Percentiles rank a stretch among this genome's conserved stretches.
Conservation (phyloP, 2,329 filamentous ascomycete genomes). For the Penicillium hordei region DNA sequence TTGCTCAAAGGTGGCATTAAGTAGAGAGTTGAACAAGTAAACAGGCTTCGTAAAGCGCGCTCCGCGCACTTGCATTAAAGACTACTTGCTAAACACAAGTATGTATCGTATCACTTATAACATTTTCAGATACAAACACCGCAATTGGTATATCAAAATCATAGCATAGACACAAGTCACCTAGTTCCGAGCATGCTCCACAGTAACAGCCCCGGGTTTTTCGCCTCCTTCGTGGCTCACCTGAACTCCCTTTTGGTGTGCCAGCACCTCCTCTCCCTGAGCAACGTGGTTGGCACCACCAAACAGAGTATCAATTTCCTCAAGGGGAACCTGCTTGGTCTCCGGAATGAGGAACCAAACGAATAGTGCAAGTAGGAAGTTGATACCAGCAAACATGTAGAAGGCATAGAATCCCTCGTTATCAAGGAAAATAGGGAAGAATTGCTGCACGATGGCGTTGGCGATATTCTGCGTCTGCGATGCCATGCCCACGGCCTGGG, state of each 20-base stretch:
- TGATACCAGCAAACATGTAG: constrained; percentile 56
- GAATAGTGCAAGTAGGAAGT: constrained; percentile 52
- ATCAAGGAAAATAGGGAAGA: constrained; percentile 66
- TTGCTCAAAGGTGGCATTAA: not conserved
- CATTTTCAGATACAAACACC: not conserved
- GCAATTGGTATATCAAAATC: not conserved
- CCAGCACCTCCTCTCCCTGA: constrained; percentile 35
- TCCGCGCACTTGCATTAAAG: constrained; percentile 7
- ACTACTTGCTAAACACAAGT: not conserved
- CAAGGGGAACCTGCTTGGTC: constrained; percentile 47
- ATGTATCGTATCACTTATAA: not conserved
- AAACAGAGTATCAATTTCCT: constrained; percentile 42
- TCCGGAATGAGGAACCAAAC: constrained; percentile 55
- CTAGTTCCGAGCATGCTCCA: constrained; percentile 23
- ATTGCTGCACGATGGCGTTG: constrained; percentile 67
- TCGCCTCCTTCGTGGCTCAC: constrained; percentile 13
- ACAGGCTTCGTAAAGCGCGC: not conserved
- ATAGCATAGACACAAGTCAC: not conserved
- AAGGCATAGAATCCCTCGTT: constrained; percentile 59
- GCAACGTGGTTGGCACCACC: constrained; percentile 39
- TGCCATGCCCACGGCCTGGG: constrained; percentile 69
- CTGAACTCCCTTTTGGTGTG: constrained; percentile 24
- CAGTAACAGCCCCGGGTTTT: constrained; percentile 21
- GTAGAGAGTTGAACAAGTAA: not conserved
- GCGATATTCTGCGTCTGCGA: constrained; percentile 62